phyloP scores from a whole-genome alignment of 768 basidiomycete species.

The Kwoniella sp. region DNA sequence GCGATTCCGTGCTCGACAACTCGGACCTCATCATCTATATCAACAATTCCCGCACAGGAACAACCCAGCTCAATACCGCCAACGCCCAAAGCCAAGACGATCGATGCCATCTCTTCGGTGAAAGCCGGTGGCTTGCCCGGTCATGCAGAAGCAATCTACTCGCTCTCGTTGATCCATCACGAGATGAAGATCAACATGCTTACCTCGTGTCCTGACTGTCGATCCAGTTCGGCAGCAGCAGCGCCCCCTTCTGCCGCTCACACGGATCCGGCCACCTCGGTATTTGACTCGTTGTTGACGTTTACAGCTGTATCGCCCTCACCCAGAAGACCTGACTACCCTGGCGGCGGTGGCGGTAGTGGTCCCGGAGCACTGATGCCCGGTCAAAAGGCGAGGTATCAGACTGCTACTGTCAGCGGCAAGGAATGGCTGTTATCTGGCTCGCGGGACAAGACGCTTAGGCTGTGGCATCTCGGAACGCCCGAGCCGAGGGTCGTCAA shows the following conservation, averaged over 20 bases:
- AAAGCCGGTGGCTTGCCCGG: slow-evolving; percentile 50
- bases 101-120: slow-evolving; percentile 45
- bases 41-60: neutral
- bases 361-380: neutral
- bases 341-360: too few species aligned
- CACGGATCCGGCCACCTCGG: slow-evolving; percentile 11
- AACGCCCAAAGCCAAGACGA: slow-evolving; percentile 19
- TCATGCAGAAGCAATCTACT: slow-evolving; percentile 51
- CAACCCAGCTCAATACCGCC: neutral
- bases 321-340: neutral
- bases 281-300: slow-evolving; percentile 7
- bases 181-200: slow-evolving; percentile 37
- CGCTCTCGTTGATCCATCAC: slow-evolving; percentile 43
- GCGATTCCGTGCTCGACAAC: neutral
- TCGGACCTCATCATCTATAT: neutral
- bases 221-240: neutral
- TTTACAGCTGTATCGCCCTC: slow-evolving; percentile 3
- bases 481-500: slow-evolving; percentile 46
- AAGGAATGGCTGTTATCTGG: slow-evolving; percentile 53
- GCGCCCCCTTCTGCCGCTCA: neutral
- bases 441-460: slow-evolving; percentile 50
- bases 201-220: slow-evolving; percentile 14
- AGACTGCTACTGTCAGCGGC: slow-evolving; percentile 19
- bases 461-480: slow-evolving; percentile 42
- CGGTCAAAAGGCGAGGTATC: slow-evolving; percentile 4